phyloP scores from a whole-genome alignment of 805 yeast genomes.

The Suhomyces kilbournensis region DNA sequence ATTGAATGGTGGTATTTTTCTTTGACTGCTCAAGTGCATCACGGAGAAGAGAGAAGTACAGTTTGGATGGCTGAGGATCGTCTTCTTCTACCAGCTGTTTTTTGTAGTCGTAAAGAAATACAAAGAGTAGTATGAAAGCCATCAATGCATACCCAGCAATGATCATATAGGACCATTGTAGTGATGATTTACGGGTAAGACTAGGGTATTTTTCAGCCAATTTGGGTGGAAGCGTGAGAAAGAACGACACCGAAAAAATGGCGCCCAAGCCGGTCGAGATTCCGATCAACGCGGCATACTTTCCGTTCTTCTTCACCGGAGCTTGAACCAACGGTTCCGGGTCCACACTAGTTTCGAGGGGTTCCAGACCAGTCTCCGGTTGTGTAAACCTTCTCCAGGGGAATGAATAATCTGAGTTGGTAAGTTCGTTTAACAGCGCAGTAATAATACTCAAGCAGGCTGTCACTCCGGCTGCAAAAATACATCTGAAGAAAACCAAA shows the following conservation, averaged over 20 bases:
- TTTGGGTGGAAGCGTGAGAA: conserved; percentile 55
- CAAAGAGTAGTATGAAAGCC: conserved; percentile 36
- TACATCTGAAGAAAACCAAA: conserved; percentile 46
- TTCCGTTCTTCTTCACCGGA: conserved; percentile 37
- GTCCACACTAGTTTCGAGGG: not conserved
- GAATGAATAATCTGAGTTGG: conserved; percentile 40
- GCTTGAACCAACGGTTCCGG: not conserved
- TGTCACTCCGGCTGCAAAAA: conserved; percentile 63
- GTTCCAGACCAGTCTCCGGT: too few relatives aligned
- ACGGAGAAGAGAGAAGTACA: not conserved
- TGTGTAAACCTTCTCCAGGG: not conserved
- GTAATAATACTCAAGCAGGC: conserved; percentile 56
- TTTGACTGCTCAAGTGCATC: conserved; percentile 1
- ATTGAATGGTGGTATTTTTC: conserved; percentile 14
- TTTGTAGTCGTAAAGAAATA: conserved; percentile 44
- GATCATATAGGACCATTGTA: conserved; percentile 47
- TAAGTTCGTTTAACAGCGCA: conserved; percentile 55
- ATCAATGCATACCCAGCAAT: conserved; percentile 44
- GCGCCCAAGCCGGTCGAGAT: conserved; percentile 66
- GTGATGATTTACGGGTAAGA: conserved; percentile 33
- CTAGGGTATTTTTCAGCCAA: conserved; percentile 42
- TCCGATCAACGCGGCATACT: conserved; percentile 60
- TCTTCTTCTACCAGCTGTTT: conserved; percentile 12
- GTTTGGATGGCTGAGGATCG: not conserved
- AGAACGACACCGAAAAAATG: conserved; percentile 53